Evolutionary conservation across 257 asterid species (phyloP).

Genomic region (Solanum medicagineum): DNA sequence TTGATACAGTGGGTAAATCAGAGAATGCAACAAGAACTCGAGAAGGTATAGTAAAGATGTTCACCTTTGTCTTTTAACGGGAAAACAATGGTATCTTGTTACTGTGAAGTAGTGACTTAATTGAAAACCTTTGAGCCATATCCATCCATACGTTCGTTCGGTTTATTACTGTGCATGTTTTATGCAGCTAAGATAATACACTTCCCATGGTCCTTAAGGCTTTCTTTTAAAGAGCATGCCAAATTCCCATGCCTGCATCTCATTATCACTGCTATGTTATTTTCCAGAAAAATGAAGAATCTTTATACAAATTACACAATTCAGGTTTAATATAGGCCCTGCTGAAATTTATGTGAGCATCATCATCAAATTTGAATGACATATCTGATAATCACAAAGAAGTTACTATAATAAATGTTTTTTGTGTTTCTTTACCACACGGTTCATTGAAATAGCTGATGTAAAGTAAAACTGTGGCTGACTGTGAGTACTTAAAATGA

Average conservation of each 20-base stretch:
- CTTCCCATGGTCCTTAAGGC: background rate
- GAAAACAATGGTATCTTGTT: background rate
- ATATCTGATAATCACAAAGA: background rate
- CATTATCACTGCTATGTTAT: background rate
- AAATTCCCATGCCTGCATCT: background rate
- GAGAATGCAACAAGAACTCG: conserved; percentile 1
- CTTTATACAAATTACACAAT: background rate
- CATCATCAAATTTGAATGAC: background rate
- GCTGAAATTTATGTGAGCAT: background rate
- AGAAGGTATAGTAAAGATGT: conserved; percentile 16
- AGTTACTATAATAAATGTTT: background rate
- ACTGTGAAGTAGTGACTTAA: background rate
- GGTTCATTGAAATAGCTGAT: background rate
- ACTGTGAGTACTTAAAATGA: background rate
- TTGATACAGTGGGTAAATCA: conserved; percentile 1
- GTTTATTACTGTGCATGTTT: background rate
- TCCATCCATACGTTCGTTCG: background rate
- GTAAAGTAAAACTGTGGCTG: background rate
- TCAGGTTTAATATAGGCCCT: background rate
- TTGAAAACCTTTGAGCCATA: background rate
- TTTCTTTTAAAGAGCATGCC: background rate
- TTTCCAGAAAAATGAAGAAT: background rate
- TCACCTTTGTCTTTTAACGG: background rate
- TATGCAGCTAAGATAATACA: background rate
- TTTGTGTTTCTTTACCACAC: background rate